A percentile compares a stretch with the other conserved stretches of the same genome.
phyloP scores from a whole-genome alignment of 1,284 basidiomycete genomes.

The Ustanciosporium gigantosporum region DNA sequence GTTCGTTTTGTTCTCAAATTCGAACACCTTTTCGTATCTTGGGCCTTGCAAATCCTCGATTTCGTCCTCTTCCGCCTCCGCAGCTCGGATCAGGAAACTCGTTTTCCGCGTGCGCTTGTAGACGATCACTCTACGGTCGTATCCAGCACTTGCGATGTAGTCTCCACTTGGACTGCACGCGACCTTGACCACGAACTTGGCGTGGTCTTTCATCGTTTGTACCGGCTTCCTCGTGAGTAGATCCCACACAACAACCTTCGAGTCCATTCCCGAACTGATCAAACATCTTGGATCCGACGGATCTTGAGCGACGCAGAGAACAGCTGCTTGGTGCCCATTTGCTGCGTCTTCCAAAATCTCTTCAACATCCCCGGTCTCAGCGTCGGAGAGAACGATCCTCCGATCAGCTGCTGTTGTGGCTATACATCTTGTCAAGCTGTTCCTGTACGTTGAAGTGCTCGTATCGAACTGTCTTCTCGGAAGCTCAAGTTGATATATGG shows the following conservation, averaged over 20 bases:
- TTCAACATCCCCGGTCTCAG: conserved; percentile 40
- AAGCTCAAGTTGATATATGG: conserved; percentile 19
- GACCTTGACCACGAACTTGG: conserved; percentile 50
- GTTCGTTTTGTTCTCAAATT: conserved; percentile 43
- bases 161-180: conserved; percentile 36
- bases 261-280: conserved; percentile 53
- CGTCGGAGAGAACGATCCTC: conserved; percentile 43
- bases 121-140: conserved; percentile 49
- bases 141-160: conserved; percentile 50
- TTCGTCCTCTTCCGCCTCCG: conserved; percentile 6
- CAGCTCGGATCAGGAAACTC: neutral
- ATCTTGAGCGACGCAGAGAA: conserved; percentile 45
- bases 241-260: conserved; percentile 52
- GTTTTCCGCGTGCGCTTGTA: conserved; percentile 26
- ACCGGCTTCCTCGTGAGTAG: conserved; percentile 21
- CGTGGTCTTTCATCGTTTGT: conserved; percentile 45
- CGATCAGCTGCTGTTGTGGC: conserved; percentile 50
- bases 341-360: conserved; percentile 37
- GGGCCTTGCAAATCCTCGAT: conserved; percentile 15
- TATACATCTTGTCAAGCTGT: conserved; percentile 8
- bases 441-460: conserved; percentile 3
- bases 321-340: conserved; percentile 48
- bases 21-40: conserved; percentile 31
- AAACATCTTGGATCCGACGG: conserved; percentile 35
- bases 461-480: conserved; percentile 31